These are phyloP conservation scores for Mycena venus DNA, from an alignment of 768 basidiomycete genomes.

Conservation along the genomic window DNA sequence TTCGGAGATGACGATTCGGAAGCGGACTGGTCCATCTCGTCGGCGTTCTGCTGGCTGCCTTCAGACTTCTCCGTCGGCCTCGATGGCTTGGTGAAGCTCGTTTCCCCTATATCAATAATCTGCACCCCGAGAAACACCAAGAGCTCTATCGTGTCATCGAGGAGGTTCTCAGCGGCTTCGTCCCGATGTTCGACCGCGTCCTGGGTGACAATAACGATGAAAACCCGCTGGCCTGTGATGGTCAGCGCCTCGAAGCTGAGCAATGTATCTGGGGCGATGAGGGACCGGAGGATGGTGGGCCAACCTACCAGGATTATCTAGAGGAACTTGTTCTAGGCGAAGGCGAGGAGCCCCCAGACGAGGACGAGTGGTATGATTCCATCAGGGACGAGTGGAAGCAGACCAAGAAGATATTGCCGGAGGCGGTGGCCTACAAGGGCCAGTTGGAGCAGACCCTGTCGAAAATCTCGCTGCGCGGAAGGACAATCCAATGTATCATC, in stretches of 20 bases:
- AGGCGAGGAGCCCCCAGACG: not conserved
- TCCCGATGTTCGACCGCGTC: slow-evolving; percentile 26
- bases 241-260: not conserved
- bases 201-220: slow-evolving; percentile 13
- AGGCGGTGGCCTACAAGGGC: slow-evolving; percentile 2
- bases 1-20: not conserved
- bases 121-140: slow-evolving; percentile 6
- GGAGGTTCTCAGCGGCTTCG: not conserved
- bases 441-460: slow-evolving; percentile 3
- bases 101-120: slow-evolving; percentile 32
- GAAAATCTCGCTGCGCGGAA: slow-evolving; percentile 8
- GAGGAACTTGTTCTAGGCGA: not conserved
- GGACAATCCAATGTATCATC: slow-evolving; percentile 35
- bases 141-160: slow-evolving; percentile 21
- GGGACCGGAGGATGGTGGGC: not conserved
- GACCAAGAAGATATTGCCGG: not conserved
- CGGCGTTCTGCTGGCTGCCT: slow-evolving; percentile 19
- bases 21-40: not conserved
- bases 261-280: slow-evolving; percentile 1
- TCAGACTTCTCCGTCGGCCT: slow-evolving; percentile 20
- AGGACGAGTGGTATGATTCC: not conserved
- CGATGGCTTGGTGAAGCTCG: slow-evolving; percentile 10
- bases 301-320: not conserved
- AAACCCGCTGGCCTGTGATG: not conserved
- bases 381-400: not conserved